Base-by-base conservation (phyloP, 768 basidiomycete genomes). In the Tulasnella sp. region DNA sequence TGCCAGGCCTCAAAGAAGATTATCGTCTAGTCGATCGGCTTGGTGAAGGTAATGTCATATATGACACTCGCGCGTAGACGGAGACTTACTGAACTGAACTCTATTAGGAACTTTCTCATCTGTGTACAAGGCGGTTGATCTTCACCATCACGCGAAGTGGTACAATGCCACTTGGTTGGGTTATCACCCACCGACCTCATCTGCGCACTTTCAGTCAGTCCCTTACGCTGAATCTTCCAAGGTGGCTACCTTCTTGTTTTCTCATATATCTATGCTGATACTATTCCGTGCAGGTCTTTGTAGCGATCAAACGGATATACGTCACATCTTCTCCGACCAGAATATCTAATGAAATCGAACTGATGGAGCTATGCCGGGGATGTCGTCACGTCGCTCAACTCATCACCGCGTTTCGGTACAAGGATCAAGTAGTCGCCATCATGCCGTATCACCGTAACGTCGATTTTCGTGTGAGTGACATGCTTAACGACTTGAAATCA, bases 71-170 rank as follows among this genome's bases (percentile, higher is more conserved):
- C 25, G 19, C 37, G 6, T 37, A 5, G 9, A 37, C 25, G 10
- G 10, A 41, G 46, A 32, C 5, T n/a, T 42, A 31, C 39, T 41
- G 29, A 24, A 42, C 13, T 48, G 15, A n/a, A 9, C 28, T 15
- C 40, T 29, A 47, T 35, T 41, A 73, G 93, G 93, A 13, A 99
- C 93, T 1, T 99, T 99, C 67, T 96, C 93, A 0, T 91, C 91
- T 8, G 95, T 99, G n/a, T 99, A 96, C 74, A 95, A 98, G 60
- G 95, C 92, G 0, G 65, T 92, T 56, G 95, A 99, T 64, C 59
- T 83, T 13, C 66, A 72, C 53, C 77, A 83, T 59, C 77, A 87
- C 58, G 67, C 72, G 43, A 82, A 83, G 46, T 87, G 79, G 79
- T 74, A 85, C 63, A 87, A 89, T 59, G 57, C 64, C 4, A 70